Conservation (phyloP, 352 stramenopile genomes). For the Globisporangium acanthophoron region DNA sequence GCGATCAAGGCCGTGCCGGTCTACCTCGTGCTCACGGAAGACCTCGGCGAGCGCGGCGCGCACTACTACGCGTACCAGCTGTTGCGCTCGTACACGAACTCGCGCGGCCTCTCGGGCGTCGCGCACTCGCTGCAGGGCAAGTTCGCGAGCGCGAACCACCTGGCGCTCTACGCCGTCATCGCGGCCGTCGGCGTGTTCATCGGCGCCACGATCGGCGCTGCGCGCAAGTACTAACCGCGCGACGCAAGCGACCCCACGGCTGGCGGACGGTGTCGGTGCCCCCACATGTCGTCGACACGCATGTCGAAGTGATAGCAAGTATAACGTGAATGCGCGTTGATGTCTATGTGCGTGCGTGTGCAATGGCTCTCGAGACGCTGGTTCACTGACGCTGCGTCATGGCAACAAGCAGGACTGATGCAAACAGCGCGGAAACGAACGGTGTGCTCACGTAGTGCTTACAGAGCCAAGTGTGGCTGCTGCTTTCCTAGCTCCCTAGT, state of each 20-base stretch:
- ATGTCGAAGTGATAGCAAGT: conserved; percentile 4
- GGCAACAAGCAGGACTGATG: no score
- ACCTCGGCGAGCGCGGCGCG: conserved; percentile 85
- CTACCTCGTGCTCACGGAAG: conserved; percentile 89
- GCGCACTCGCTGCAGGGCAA: conserved; percentile 24
- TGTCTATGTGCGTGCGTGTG: not conserved
- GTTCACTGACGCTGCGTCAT: no score
- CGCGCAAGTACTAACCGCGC: conserved; percentile 11
- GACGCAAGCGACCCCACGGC: not conserved
- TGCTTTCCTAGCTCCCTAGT: no score
- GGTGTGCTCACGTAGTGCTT: no score
- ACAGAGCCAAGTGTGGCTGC: not conserved
- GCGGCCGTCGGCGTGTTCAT: conserved; percentile 27
- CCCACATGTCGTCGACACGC: not conserved
- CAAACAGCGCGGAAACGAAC: no score
- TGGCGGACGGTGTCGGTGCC: not conserved
- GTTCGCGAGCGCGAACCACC: conserved; percentile 30
- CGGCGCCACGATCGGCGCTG: conserved; percentile 15
- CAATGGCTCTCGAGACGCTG: no score
- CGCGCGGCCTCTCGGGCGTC: conserved; percentile 15
- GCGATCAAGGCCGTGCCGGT: conserved; percentile 74
- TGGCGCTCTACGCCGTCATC: conserved; percentile 39
- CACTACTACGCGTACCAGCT: conserved; percentile 87
- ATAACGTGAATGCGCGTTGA: conserved; percentile 14
- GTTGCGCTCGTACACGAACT: conserved; percentile 51